phyloP scores from a whole-genome alignment of 257 asterid genomes.

The Fraxinus cuspidata region DNA sequence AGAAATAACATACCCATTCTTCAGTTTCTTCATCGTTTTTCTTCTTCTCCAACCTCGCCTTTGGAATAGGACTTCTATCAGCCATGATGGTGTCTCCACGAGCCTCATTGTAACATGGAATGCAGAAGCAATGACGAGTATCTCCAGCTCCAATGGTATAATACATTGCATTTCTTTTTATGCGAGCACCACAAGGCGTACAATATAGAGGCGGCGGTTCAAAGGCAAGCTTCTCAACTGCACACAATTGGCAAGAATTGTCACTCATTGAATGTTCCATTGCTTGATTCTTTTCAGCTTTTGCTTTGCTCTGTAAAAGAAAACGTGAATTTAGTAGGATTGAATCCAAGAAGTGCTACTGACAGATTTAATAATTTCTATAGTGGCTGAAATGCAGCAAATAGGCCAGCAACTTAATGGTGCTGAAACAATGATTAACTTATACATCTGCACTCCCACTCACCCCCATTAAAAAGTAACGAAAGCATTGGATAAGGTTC shows the following conservation, averaged over 20 bases:
- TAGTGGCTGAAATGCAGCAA: constrained; percentile 13
- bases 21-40: constrained; percentile 97
- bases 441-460: background rate
- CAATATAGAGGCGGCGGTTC: constrained; percentile 98
- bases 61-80: constrained; percentile 68
- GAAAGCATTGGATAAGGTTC: constrained; percentile 12
- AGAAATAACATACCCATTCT: constrained; percentile 76
- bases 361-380: background rate
- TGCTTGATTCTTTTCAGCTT: constrained; percentile 92
- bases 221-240: constrained; percentile 92
- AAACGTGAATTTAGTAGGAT: constrained; percentile 20
- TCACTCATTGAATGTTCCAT: constrained; percentile 92
- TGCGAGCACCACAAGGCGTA: constrained; percentile 92
- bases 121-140: constrained; percentile 85
- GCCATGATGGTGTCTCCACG: constrained; percentile 79
- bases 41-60: constrained; percentile 91
- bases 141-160: constrained; percentile 90
- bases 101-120: constrained; percentile 80
- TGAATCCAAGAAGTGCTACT: constrained; percentile 17
- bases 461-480: constrained; percentile 3
- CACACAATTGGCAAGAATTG: constrained; percentile 97
- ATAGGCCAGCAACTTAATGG: constrained; percentile 11
- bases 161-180: constrained; percentile 88
- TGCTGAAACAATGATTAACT: constrained; percentile 18
- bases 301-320: constrained; percentile 81